Base-by-base conservation (phyloP, 352 stramenopile species). In the Phytophthora multivora region DNA sequence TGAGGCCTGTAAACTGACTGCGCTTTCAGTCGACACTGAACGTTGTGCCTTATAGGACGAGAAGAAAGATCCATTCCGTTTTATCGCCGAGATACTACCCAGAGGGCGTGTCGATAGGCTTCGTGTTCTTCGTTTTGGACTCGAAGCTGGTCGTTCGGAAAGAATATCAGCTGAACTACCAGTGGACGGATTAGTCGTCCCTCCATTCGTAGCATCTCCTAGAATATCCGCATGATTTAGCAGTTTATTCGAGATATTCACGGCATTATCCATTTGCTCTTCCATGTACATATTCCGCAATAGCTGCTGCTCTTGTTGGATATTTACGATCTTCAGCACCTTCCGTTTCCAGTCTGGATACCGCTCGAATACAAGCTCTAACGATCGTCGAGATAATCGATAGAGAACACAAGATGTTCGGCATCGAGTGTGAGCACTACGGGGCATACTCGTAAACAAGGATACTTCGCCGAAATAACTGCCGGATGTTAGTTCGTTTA, bases 331-430 rank as follows among this genome's bases (percentile, higher is more conserved):
- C 28, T 77, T 76, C 28, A 84, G 49, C 2, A 87, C 79, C 40
- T 80, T 83, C 1, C 68, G 69, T 35, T 87, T 90, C 80, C 80
- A 90, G 19, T 87, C 76, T 0, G 80, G 80, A 48, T 90, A 86
- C 15, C 76, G 45, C 21, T 86, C 78, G 41, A 90, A 90, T 0
- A 90, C 80, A 13, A 86, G 63, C 25, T 88, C 73, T 12, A 90
- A 61, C 10, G 79, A 81, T 0, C 48, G 61, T 4, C 78, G 65
- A 4, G 80, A 82, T 0, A 90, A 59, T 23, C 68, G 64, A 45
- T 88, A 90, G 11, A 90, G 63, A 21, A 86, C 77, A 26, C 75
- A 88, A 8, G 80, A 87, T 1, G 80, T 88, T 16, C 72, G 75
- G 11, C 73, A 83, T 3, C 71, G 71, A 19, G 73, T 66, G 25